phyloP scores from a whole-genome alignment of 768 basidiomycete genomes.

The Tulasnella sp. region DNA sequence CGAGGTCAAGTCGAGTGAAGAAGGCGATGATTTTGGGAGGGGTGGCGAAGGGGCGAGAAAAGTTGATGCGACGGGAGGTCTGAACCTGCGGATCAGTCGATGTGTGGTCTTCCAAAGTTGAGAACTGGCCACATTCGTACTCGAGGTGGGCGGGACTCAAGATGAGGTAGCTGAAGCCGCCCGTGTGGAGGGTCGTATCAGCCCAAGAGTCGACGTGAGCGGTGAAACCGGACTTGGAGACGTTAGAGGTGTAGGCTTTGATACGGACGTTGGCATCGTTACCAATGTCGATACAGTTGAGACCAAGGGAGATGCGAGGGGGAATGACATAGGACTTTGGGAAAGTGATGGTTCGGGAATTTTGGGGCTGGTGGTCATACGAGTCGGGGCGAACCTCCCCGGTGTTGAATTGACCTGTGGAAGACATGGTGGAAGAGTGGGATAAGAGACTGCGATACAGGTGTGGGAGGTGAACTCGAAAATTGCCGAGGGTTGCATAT shows the following conservation, averaged over 20 bases:
- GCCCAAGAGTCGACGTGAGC: slow-evolving; percentile 1
- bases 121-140: neutral
- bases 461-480: too few relatives aligned
- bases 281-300: neutral
- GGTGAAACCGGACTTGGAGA: neutral
- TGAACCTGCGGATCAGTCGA: neutral
- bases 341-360: neutral
- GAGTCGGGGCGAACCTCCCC: neutral
- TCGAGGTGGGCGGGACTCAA: neutral
- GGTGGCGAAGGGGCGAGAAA: slow-evolving; percentile 9
- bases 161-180: neutral
- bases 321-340: neutral
- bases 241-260: neutral
- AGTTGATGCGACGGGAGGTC: slow-evolving; percentile 12
- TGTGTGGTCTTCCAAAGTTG: slow-evolving; percentile 1
- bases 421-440: too few relatives aligned
- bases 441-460: too few relatives aligned
- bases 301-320: neutral
- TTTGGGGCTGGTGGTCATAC: neutral
- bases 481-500: too few relatives aligned
- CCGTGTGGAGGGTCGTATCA: neutral
- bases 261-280: neutral
- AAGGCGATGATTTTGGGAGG: slow-evolving; percentile 13
- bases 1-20: neutral
- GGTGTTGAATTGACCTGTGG: neutral